Percentiles rank a stretch among this genome's conserved stretches.
Conservation (phyloP, 768 basidiomycete genomes). For the Lenzites betulinus region DNA sequence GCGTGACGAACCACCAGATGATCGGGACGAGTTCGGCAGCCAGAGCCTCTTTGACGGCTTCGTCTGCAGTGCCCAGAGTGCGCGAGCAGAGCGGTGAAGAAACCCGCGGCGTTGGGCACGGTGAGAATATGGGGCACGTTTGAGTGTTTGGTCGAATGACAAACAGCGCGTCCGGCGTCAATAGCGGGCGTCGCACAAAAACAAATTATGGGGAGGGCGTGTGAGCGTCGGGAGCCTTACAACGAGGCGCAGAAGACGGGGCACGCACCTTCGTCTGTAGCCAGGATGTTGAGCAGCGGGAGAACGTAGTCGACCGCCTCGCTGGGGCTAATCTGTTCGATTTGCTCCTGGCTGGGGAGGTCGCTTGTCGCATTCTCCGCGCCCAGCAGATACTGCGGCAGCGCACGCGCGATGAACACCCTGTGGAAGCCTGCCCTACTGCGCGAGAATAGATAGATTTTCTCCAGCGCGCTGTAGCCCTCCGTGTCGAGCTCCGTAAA, state of each 20-base stretch:
- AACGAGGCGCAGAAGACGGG: not conserved
- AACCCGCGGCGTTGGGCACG: slow-evolving; percentile 5
- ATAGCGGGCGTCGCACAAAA: not conserved
- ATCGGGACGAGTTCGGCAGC: slow-evolving; percentile 76
- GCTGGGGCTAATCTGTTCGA: slow-evolving; percentile 65
- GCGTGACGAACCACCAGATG: slow-evolving; percentile 91
- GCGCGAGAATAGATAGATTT: slow-evolving; percentile 87
- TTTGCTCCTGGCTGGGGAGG: slow-evolving; percentile 15
- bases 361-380: slow-evolving; percentile 13
- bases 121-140: slow-evolving; percentile 5
- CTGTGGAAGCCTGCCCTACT: slow-evolving; percentile 73
- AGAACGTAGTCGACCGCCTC: slow-evolving; percentile 94
- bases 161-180: slow-evolving; percentile 12
- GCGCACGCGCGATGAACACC: slow-evolving; percentile 81
- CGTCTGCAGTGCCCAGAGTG: slow-evolving; percentile 51
- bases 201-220: slow-evolving; percentile 2
- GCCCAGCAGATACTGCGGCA: slow-evolving; percentile 73
- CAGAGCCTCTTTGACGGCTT: slow-evolving; percentile 85
- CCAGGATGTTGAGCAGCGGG: slow-evolving; percentile 83
- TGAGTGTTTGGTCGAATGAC: slow-evolving; percentile 15
- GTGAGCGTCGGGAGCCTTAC: slow-evolving; percentile 10
- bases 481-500: slow-evolving; percentile 68
- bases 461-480: slow-evolving; percentile 80
- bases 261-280: slow-evolving; percentile 78
- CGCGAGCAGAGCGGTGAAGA: slow-evolving; percentile 10